Base-by-base conservation (phyloP, 2,329 filamentous ascomycete genomes). In the Verticillium alfalfae region DNA sequence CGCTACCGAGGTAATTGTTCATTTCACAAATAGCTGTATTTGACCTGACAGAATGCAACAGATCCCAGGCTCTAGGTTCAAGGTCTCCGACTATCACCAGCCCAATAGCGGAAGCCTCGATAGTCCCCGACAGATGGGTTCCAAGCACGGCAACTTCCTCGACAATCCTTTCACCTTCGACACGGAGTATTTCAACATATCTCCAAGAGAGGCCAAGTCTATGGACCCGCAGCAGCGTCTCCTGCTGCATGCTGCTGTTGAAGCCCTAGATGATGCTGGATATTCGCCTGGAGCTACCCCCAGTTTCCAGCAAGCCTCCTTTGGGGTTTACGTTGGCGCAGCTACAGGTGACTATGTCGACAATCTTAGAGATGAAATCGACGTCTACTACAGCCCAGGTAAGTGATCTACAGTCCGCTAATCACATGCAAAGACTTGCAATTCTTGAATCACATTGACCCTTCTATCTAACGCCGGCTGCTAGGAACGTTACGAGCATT, bases 111-210 rank as follows among this genome's bases (percentile, higher is more conserved):
- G 26, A 31, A 5, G 4, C 26, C 26, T 4, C 26, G 5, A 31
- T 31, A 31, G 1, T 31, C 26, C 26, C 26, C 26, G 26, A 31
- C 26, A 31, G 26, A 31, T 31, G 26, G 26, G 26, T 31, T 31
- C 26, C 26, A 31, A 31, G 63, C 67, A 58, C 34, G 70, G 66
- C 0, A 71, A 69, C 57, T 68, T 71, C 34, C 60, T 70, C 15
- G 56, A 67, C 7, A 61, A 66, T 13, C 45, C 58, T 8, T 67
- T 68, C 34, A 59, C 62, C 2, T 78, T 78, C 59, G 78, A 81
- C 63, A 67, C 75, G 34, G 64, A 67, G 1, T 80, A 80, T 69
- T 80, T 81, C 70, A 71, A 72, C 36, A 74, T 73, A n/a, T 68
- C 61, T 7, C 63, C 68, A 1, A 64, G 66, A 2, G 73, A 75